Base-by-base conservation (phyloP, 768 basidiomycete species). In the Auricularia heimuer region DNA sequence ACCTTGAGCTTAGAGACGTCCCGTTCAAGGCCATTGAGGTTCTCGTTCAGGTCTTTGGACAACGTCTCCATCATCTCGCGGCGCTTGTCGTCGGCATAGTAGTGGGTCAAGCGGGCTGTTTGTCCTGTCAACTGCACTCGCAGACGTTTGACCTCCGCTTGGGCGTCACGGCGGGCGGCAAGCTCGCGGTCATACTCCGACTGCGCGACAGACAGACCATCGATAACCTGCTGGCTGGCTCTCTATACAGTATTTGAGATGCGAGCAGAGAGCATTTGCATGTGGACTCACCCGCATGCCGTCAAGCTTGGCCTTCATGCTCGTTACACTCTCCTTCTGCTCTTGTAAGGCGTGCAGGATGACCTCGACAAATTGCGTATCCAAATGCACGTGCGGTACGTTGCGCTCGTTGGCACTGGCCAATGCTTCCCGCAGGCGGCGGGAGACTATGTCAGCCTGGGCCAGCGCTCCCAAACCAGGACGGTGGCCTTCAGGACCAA, bases 181-280 rank as follows among this genome's bases (percentile, higher is more conserved):
- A 94, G 81, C 75, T 98, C 97, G 62, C 85, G 85, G 72, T 98
- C 95, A 72, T 96, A 98, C 72, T 98, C 97, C 54, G 89, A 88
- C 69, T 94, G 91, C 2, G 96, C 94, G 33, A 95, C 94, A 0
- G 87, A 88, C 51, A 99, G 79, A 51, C 97, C 97, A 67, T 94
- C 90, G 64, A 94, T 90, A 67, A 91, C 95, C 68, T 93, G 90
- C 68, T 90, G 89, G 72, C 93, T 97, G 61, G 90, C 86, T 62
- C 96, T 81, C 96, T 99, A 72, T 51, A 61, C 63, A 67, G 62
- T 45, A 63, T 63, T 54, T 60, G 66, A 42, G 36, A 35, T 62
- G 63, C 56, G 66, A 35, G 62, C 14, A 60, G 21, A 58, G 18
- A 29, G 29, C 29, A 29, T 29, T 29, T 29, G 35, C 47, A 18